A percentile compares a stretch with the other conserved stretches of the same genome.
These are phyloP conservation scores for Carex kokanica DNA, from an alignment of 176 grass and related monocot species.

Conservation along the genomic window DNA sequence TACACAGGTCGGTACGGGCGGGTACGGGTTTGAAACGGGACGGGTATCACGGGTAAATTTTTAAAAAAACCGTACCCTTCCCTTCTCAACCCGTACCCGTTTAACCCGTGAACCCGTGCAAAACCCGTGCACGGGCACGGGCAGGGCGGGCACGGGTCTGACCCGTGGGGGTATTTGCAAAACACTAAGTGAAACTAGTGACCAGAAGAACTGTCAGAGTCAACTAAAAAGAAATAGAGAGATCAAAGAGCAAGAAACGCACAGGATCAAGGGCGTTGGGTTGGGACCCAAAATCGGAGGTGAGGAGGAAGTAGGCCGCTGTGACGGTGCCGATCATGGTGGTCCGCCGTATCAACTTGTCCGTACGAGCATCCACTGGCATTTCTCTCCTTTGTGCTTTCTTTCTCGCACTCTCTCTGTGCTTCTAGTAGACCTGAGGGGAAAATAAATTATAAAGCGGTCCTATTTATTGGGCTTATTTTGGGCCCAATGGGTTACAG, in stretches of 20 bases:
- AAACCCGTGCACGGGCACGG: too few species aligned
- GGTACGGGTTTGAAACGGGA: too few species aligned
- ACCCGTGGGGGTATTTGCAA: too few species aligned
- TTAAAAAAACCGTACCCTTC: too few species aligned
- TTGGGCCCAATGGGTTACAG: neutral
- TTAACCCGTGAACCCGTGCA: too few species aligned
- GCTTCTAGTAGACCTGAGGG: neutral
- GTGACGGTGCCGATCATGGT: slow-evolving; percentile 54
- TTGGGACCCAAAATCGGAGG: slow-evolving; percentile 41
- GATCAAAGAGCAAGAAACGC: neutral
- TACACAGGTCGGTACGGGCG: too few species aligned
- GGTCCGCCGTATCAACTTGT: slow-evolving; percentile 57
- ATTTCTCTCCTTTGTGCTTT: too few species aligned
- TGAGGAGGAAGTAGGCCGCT: slow-evolving; percentile 60
- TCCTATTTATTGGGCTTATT: neutral
- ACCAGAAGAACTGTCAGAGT: neutral
- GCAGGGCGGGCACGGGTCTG: too few species aligned
- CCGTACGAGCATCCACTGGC: slow-evolving; percentile 37
- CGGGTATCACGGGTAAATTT: too few species aligned
- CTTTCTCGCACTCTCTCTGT: slow-evolving; percentile 7
- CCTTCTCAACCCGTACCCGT: too few species aligned
- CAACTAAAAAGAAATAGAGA: neutral
- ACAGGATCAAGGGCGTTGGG: slow-evolving; percentile 42
- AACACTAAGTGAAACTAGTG: too few species aligned
- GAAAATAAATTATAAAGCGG: neutral